phyloP scores from a whole-genome alignment of 176 grass and related monocot genomes.

The Ampelocalamus luodianensis region DNA sequence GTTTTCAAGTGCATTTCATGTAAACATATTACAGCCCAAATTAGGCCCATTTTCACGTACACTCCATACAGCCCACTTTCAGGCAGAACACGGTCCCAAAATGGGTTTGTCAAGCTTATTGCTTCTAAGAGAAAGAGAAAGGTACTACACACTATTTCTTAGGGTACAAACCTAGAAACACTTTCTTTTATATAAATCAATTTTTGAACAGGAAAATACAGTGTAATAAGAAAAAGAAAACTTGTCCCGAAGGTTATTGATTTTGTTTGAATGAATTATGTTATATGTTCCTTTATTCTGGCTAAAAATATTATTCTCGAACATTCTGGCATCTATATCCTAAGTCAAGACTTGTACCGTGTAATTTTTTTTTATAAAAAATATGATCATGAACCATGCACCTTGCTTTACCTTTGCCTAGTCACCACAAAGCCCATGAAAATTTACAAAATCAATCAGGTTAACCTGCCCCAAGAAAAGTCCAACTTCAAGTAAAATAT shows the following conservation, averaged over 20 bases:
- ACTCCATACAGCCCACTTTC: neutral
- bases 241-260: neutral
- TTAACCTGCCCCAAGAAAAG: slow-evolving; percentile 20
- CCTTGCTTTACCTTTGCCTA: neutral
- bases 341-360: neutral
- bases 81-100: neutral
- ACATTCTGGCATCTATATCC: neutral
- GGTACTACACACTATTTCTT: neutral
- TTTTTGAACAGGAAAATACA: neutral
- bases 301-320: neutral
- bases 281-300: neutral
- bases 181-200: neutral
- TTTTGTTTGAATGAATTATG: neutral
- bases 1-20: neutral
- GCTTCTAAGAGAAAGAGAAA: neutral
- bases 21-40: neutral
- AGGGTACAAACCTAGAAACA: neutral
- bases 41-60: neutral
- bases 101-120: neutral
- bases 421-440: neutral
- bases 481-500: slow-evolving; percentile 12
- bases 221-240: neutral
- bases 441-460: slow-evolving; percentile 4
- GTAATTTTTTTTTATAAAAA: neutral
- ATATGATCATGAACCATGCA: neutral